phyloP scores from a whole-genome alignment of 345 rosid genomes.

The Moricandia arvensis region DNA sequence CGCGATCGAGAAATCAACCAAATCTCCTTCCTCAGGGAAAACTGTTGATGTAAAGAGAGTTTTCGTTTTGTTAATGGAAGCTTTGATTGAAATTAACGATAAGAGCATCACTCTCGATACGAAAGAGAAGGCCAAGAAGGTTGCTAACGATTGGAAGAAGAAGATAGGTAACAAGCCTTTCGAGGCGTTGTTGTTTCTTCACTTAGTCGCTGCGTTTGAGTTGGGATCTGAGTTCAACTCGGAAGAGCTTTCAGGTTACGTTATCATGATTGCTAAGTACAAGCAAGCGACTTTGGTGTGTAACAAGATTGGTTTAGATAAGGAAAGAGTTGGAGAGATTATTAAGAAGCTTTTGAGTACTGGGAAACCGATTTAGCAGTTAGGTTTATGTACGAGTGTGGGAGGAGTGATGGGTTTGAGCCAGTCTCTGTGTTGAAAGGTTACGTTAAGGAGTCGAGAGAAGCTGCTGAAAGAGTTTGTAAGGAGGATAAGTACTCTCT shows the following conservation, averaged over 20 bases:
- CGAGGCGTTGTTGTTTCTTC: constrained; percentile 48
- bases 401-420: constrained; percentile 51
- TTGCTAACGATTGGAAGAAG: constrained; percentile 62
- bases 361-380: constrained; percentile 56
- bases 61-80: constrained; percentile 57
- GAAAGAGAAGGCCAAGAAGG: constrained; percentile 54
- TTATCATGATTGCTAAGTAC: constrained; percentile 41
- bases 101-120: too few relatives aligned
- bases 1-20: constrained; percentile 55
- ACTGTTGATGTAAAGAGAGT: constrained; percentile 39
- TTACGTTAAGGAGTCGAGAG: constrained; percentile 43
- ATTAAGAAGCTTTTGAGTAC: constrained; percentile 53
- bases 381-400: constrained; percentile 61
- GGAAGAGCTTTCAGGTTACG: constrained; percentile 47
- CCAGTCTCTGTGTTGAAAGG: constrained; percentile 56
- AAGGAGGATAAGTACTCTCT: constrained; percentile 46
- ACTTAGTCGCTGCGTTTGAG: constrained; percentile 53
- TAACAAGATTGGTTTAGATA: constrained; percentile 51
- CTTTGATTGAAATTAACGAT: constrained; percentile 40
- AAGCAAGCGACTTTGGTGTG: constrained; percentile 46
- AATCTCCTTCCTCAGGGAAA: constrained; percentile 12
- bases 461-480: constrained; percentile 36
- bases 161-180: constrained; percentile 36
- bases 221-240: constrained; percentile 45
- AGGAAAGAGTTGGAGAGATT: constrained; percentile 46